Conservation (phyloP, 805 yeast genomes). For the Wickerhamiella australiensis region DNA sequence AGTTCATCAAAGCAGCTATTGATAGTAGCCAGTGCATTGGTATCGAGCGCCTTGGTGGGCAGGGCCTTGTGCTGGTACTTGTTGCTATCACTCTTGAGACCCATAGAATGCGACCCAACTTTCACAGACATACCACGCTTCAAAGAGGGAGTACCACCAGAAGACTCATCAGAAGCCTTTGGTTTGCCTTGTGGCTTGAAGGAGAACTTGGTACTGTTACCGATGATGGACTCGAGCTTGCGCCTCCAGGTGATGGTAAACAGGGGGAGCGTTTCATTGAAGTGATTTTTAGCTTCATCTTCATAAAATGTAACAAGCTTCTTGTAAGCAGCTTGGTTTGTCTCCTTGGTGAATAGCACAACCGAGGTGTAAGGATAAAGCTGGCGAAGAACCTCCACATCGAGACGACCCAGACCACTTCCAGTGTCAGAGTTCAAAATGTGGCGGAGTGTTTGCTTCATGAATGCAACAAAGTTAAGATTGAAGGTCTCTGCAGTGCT, state of each 20-base stretch:
- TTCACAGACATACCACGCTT: conserved; percentile 10
- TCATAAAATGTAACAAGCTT: conserved; percentile 36
- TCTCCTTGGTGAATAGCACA: conserved; percentile 46
- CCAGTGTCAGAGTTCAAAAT: conserved; percentile 7
- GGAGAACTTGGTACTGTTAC: background rate
- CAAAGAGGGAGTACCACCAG: background rate
- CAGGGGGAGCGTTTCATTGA: conserved; percentile 27
- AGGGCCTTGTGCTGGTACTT: conserved; percentile 10
- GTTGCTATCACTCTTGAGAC: background rate
- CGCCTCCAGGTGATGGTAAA: conserved; percentile 26
- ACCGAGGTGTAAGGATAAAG: conserved; percentile 36
- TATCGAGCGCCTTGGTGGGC: background rate
- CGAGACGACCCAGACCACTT: conserved; percentile 19
- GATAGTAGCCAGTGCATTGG: background rate
- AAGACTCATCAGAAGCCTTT: background rate
- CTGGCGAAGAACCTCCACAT: conserved; percentile 18
- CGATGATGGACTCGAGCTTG: conserved; percentile 11
- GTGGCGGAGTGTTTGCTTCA: conserved; percentile 34
- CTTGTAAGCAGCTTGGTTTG: conserved; percentile 38
- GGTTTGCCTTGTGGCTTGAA: conserved; percentile 4
- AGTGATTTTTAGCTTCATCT: conserved; percentile 27
- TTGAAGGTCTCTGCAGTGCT: conserved; percentile 41
- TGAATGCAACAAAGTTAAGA: conserved; percentile 34
- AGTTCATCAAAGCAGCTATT: conserved; percentile 10
- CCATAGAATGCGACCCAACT: background rate